Conservation (phyloP, 2,329 filamentous ascomycete species). For the Beauveria sp. region DNA sequence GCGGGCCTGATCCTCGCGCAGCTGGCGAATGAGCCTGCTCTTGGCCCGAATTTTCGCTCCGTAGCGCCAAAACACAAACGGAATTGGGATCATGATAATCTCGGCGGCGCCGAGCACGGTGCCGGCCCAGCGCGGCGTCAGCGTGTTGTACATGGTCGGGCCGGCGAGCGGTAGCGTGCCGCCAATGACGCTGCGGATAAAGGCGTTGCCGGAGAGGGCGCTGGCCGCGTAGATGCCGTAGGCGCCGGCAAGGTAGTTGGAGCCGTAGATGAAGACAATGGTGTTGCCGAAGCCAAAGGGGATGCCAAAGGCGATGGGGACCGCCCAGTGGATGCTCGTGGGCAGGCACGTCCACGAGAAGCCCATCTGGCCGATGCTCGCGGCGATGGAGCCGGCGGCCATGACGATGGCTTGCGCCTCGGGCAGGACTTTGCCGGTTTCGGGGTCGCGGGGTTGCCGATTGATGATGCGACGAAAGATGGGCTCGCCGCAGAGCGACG, state of each 20-base stretch:
- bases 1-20: slow-evolving; percentile 30
- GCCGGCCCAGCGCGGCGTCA: slow-evolving; percentile 67
- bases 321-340: slow-evolving; percentile 64
- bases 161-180: slow-evolving; percentile 67
- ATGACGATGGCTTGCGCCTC: slow-evolving; percentile 73
- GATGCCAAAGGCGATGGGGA: slow-evolving; percentile 64
- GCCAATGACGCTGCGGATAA: slow-evolving; percentile 60
- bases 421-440: slow-evolving; percentile 60
- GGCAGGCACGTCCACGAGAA: slow-evolving; percentile 79
- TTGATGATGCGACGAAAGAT: slow-evolving; percentile 69
- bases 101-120: slow-evolving; percentile 63
- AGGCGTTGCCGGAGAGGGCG: slow-evolving; percentile 66
- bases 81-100: slow-evolving; percentile 63
- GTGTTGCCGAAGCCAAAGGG: slow-evolving; percentile 68
- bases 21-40: slow-evolving; percentile 33
- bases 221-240: slow-evolving; percentile 73
- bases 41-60: slow-evolving; percentile 39
- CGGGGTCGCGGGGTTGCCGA: slow-evolving; percentile 59
- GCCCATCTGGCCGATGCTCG: slow-evolving; percentile 69
- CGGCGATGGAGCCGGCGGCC: slow-evolving; percentile 62
- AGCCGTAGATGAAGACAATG: slow-evolving; percentile 67
- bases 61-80: slow-evolving; percentile 61
- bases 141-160: slow-evolving; percentile 53
- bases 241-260: slow-evolving; percentile 64
- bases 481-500: slow-evolving; percentile 54